phyloP scores from a whole-genome alignment of 2,329 filamentous ascomycete genomes.

The Trichocomaceae sp. region DNA sequence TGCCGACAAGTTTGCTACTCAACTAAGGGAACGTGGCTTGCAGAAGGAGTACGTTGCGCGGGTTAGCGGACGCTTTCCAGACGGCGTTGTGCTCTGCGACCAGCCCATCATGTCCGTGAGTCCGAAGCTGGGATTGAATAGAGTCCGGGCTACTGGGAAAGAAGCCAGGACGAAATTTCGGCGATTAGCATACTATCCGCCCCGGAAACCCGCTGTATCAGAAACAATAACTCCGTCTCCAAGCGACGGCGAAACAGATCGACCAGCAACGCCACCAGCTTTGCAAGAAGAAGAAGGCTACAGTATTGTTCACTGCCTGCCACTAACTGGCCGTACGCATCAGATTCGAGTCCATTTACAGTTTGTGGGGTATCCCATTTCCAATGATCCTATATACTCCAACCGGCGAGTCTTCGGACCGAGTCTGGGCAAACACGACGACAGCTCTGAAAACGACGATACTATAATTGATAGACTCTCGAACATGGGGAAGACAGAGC shows the following conservation, averaged over 20 bases:
- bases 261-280: slow-evolving; percentile 28
- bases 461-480: slow-evolving; percentile 80
- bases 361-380: slow-evolving; percentile 87
- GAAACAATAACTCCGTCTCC: slow-evolving; percentile 17
- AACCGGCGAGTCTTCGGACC: slow-evolving; percentile 88
- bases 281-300: slow-evolving; percentile 61
- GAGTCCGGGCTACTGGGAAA: slow-evolving; percentile 90
- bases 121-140: slow-evolving; percentile 87
- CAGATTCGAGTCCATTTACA: slow-evolving; percentile 93
- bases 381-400: slow-evolving; percentile 96
- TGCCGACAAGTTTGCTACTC: slow-evolving; percentile 67
- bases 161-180: slow-evolving; percentile 86
- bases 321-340: slow-evolving; percentile 88
- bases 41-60: slow-evolving; percentile 93
- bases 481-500: slow-evolving; percentile 89
- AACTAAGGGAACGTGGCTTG: slow-evolving; percentile 74
- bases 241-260: slow-evolving; percentile 11
- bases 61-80: slow-evolving; percentile 85
- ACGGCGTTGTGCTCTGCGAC: slow-evolving; percentile 84
- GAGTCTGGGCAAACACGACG: slow-evolving; percentile 64
- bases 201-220: slow-evolving; percentile 27
- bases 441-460: slow-evolving; percentile 67
- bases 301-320: slow-evolving; percentile 88
- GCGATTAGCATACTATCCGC: slow-evolving; percentile 82
- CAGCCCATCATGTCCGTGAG: slow-evolving; percentile 91